Evolutionary conservation across 1,139 yeast genomes (phyloP), one percentile per base, ranked within the genome.

Genomic region (Yamadazyma dendronema): DNA sequence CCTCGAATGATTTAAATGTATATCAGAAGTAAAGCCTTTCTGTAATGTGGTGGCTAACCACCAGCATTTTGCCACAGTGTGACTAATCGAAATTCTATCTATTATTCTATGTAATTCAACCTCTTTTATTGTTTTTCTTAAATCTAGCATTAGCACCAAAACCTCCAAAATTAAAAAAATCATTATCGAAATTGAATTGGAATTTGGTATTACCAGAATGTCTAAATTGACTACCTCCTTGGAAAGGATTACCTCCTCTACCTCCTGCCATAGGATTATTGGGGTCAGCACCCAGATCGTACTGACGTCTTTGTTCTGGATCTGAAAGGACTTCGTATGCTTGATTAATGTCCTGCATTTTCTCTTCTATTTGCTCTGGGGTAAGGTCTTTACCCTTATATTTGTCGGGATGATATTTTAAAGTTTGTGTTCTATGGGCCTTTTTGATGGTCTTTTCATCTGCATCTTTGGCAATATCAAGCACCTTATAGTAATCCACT

Each of bases 351-450:
- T 84, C 90, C 40, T 95, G 89, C 94, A 92, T 92, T 52, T 85
- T 87, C 31, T 68, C 67, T 58, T 88, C 95, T 28, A 84, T 84
- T 44, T 84, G 76, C 19, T 83, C 89, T n/a, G 79, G 73, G 2
- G 78, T 62, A 47, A 84, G 54, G 28, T 81, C 88, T 22, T 80
- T 81, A 3, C 74, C 73, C 54, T 79, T 81, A 53, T 83, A 79
- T 60, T 92, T 90, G 60, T 92, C 98, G 0, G 98, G 98, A 54
- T 92, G 98, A 57, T 74, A 86, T 54, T 81, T 81, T 53, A 84
- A 81, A 25, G 95, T 84, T 53, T 84, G 77, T 8, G 80, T 69
- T 42, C 96, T 71, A 60, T 88, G 85, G 0, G 95, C 96, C 55
- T 80, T 84, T 51, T 84, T 85, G 47, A 92, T 83, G 10, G 86